Evolutionary conservation across 371 early-diverging fungal species (phyloP).

Genomic region (Actinomortierella ambigua): DNA sequence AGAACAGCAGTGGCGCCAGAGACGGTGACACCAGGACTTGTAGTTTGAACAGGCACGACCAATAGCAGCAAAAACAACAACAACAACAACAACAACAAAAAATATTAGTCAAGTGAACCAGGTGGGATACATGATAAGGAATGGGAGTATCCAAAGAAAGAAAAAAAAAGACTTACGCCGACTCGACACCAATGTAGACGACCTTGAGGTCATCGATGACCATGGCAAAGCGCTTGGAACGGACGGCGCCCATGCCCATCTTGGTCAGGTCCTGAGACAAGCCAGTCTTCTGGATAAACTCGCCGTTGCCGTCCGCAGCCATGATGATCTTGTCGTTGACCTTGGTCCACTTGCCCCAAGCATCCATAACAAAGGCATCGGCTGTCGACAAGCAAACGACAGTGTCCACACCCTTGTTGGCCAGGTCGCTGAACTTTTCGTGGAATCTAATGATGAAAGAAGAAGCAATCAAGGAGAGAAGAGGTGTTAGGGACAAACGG

Average conservation of each 20-base stretch:
- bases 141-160: neutral
- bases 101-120: neutral
- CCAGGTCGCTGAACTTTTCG: slow-evolving; percentile 55
- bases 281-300: slow-evolving; percentile 65
- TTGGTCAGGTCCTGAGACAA: slow-evolving; percentile 58
- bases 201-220: slow-evolving; percentile 71
- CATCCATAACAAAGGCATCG: slow-evolving; percentile 77
- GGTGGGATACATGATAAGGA: neutral
- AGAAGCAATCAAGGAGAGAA: too few species aligned
- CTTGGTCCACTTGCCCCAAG: slow-evolving; percentile 69
- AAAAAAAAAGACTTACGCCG: slow-evolving; percentile 17
- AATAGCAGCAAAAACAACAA: neutral
- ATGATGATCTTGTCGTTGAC: slow-evolving; percentile 65
- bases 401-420: slow-evolving; percentile 69
- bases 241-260: slow-evolving; percentile 24
- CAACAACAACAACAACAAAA: neutral
- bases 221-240: slow-evolving; percentile 69
- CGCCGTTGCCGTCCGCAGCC: slow-evolving; percentile 73
- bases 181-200: slow-evolving; percentile 74
- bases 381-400: slow-evolving; percentile 64
- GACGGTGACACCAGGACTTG: slow-evolving; percentile 25
- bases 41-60: too few species aligned
- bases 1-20: slow-evolving; percentile 34
- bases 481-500: too few species aligned
- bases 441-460: slow-evolving; percentile 42